These are phyloP conservation scores for Remersonia thermophila DNA, from an alignment of 2,329 filamentous ascomycete species.

Conservation along the genomic window DNA sequence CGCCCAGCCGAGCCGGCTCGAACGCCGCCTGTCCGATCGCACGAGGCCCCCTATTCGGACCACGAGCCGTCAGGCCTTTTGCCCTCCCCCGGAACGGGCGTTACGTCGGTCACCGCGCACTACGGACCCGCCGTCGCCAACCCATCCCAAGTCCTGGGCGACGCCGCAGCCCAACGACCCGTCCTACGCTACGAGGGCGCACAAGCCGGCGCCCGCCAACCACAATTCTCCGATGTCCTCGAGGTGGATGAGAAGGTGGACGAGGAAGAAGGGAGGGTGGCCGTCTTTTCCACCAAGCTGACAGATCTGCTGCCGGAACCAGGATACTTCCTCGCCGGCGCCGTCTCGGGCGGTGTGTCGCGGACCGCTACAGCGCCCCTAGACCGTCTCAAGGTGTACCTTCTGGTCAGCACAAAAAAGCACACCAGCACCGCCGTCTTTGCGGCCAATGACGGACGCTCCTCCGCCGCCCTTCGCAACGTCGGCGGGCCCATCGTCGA, in stretches of 20 bases:
- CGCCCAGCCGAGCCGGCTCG: conserved; percentile 1
- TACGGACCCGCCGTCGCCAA: conserved; percentile 6
- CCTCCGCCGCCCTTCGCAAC: conserved; percentile 51
- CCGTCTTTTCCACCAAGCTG: conserved; percentile 34
- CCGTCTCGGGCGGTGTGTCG: conserved; percentile 85
- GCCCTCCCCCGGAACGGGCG: conserved; percentile 7
- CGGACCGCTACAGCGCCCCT: conserved; percentile 91
- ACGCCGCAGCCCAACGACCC: conserved; percentile 7
- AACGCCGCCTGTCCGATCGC: conserved; percentile 1
- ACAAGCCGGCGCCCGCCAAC: conserved; percentile 12
- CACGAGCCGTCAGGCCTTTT: neutral
- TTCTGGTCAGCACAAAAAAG: conserved; percentile 76
- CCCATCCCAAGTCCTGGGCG: conserved; percentile 7
- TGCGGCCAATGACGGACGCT: conserved; percentile 58
- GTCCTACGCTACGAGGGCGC: conserved; percentile 12
- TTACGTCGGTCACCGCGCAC: conserved; percentile 4
- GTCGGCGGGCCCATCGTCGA: conserved; percentile 57
- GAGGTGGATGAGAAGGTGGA: conserved; percentile 14
- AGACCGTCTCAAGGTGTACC: conserved; percentile 92
- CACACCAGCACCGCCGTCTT: conserved; percentile 41
- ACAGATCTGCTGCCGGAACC: conserved; percentile 64
- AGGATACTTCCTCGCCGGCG: conserved; percentile 98
- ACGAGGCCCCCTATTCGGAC: neutral
- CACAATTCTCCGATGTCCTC: conserved; percentile 19
- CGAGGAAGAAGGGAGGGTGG: conserved; percentile 25